phyloP scores from a whole-genome alignment of 805 yeast genomes.

The Saccharomycopsis fodiens region DNA sequence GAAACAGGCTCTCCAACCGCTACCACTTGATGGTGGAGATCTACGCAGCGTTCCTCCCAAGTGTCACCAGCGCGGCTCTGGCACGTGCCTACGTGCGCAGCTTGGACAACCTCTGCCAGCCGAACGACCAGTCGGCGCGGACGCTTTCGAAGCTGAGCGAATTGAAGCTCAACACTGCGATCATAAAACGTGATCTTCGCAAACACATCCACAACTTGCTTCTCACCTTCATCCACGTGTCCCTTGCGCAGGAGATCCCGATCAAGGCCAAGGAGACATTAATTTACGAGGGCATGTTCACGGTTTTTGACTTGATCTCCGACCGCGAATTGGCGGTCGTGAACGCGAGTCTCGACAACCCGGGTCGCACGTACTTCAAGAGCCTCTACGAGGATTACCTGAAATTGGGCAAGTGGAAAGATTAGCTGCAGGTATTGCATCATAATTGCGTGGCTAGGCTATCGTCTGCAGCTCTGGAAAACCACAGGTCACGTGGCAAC shows the following conservation, averaged over 20 bases:
- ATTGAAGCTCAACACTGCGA: conserved; percentile 47
- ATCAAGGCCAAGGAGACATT: conserved; percentile 41
- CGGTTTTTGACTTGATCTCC: conserved; percentile 63
- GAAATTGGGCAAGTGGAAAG: conserved; percentile 77
- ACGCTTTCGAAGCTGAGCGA: conserved; percentile 26
- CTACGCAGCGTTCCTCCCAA: conserved; percentile 43
- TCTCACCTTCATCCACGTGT: conserved; percentile 47
- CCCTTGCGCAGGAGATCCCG: conserved; percentile 43
- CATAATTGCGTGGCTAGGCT: too few relatives aligned
- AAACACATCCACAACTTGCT: conserved; percentile 54
- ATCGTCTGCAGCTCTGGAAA: too few relatives aligned
- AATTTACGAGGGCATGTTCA: conserved; percentile 43
- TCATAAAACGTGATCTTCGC: conserved; percentile 54
- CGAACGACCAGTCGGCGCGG: conserved; percentile 34
- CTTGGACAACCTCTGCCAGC: conserved; percentile 67
- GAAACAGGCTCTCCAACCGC: conserved; percentile 63
- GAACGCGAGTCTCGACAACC: conserved; percentile 56
- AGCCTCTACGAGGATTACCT: conserved; percentile 65
- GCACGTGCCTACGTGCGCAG: conserved; percentile 51
- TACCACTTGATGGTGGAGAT: conserved; percentile 55
- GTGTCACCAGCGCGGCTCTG: conserved; percentile 33
- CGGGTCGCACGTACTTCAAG: conserved; percentile 63
- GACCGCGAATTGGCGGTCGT: conserved; percentile 54
- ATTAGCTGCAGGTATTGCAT: conserved; percentile 22
- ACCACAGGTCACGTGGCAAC: too few relatives aligned